Conservation (phyloP, 2,329 filamentous ascomycete genomes). For the Ceratocystiopsis sp. region DNA sequence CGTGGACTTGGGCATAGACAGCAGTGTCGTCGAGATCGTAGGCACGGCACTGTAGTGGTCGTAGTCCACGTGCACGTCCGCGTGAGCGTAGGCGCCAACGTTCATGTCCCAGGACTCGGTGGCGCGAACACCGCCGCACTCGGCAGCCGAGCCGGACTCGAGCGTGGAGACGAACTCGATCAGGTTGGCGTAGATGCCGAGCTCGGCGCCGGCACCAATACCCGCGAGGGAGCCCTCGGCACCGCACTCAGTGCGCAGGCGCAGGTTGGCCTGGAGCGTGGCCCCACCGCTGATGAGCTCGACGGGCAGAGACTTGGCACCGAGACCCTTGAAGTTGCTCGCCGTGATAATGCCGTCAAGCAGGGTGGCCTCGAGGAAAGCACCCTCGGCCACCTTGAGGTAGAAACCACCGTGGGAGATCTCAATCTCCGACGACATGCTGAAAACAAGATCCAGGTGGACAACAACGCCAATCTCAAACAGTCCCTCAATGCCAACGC, state of each 20-base stretch:
- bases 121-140: slow-evolving; percentile 15
- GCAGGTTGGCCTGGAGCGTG: slow-evolving; percentile 30
- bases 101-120: slow-evolving; percentile 22
- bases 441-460: slow-evolving; percentile 33
- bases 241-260: slow-evolving; percentile 30
- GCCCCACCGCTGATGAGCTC: slow-evolving; percentile 28
- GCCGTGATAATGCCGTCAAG: slow-evolving; percentile 27
- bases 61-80: slow-evolving; percentile 20
- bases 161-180: slow-evolving; percentile 33
- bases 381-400: slow-evolving; percentile 29
- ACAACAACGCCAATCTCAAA: slow-evolving; percentile 25
- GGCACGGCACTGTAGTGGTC: slow-evolving; percentile 22
- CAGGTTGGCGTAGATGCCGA: slow-evolving; percentile 32
- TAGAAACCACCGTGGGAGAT: slow-evolving; percentile 33
- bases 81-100: slow-evolving; percentile 19
- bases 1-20: slow-evolving; percentile 19
- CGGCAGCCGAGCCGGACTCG: slow-evolving; percentile 8
- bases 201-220: slow-evolving; percentile 24
- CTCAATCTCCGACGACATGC: slow-evolving; percentile 29
- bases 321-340: slow-evolving; percentile 25
- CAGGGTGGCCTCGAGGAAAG: slow-evolving; percentile 23
- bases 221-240: slow-evolving; percentile 17
- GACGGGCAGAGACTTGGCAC: slow-evolving; percentile 28
- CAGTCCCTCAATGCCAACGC: slow-evolving; percentile 25
- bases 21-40: slow-evolving; percentile 22